Conservation (phyloP, 345 rosid species). For the Syzygium aqueum region DNA sequence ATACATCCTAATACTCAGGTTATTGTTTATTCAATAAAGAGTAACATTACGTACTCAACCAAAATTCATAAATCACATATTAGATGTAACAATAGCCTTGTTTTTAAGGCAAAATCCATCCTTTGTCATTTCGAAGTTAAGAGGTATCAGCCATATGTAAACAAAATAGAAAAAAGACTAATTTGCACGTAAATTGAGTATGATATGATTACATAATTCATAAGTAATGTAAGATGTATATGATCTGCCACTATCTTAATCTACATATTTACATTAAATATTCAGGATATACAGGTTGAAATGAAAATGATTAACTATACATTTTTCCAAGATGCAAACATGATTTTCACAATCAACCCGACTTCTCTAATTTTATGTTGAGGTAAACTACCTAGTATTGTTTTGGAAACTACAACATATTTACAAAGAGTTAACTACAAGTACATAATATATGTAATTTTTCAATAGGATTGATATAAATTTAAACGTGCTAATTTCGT, state of each 20-base stretch:
- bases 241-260: neutral
- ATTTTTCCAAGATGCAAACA: neutral
- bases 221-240: neutral
- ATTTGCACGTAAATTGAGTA: neutral
- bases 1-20: neutral
- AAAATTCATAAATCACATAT: neutral
- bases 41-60: neutral
- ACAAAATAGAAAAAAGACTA: neutral
- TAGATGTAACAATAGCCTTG: neutral
- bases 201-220: neutral
- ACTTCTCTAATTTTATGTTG: no score
- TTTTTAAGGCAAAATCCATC: neutral
- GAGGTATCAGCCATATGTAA: neutral
- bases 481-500: no score
- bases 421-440: no score
- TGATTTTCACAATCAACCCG: neutral
- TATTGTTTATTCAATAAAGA: no score
- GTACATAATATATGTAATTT: no score
- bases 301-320: neutral
- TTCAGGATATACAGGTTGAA: neutral
- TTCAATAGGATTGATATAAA: no score
- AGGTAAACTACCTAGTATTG: no score
- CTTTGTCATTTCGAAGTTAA: neutral
- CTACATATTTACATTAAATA: neutral
- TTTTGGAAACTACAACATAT: no score